Evolutionary conservation across 2,329 filamentous ascomycete species (phyloP).

Genomic region (Curvularia hawaiiensis): DNA sequence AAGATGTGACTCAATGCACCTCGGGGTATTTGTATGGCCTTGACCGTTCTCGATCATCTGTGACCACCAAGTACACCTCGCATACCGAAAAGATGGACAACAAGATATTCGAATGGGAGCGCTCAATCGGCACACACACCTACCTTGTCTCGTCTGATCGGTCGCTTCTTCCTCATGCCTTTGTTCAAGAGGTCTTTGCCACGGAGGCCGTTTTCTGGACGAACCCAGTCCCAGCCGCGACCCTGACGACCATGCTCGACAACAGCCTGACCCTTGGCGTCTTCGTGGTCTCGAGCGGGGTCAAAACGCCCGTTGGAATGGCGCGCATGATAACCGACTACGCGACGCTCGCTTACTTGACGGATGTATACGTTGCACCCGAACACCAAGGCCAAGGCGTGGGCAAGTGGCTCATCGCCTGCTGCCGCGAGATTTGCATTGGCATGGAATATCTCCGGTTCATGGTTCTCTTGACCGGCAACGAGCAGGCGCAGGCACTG

Average conservation of each 20-base stretch:
- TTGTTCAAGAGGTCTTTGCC: slow-evolving; percentile 39
- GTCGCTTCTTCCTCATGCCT: slow-evolving; percentile 33
- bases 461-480: slow-evolving; percentile 35
- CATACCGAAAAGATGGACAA: slow-evolving; percentile 21
- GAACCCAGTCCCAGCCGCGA: slow-evolving; percentile 25
- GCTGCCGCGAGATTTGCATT: slow-evolving; percentile 62
- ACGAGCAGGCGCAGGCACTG: slow-evolving; percentile 30
- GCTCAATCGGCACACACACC: slow-evolving; percentile 21
- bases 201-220: slow-evolving; percentile 41
- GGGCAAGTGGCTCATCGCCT: slow-evolving; percentile 68
- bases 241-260: slow-evolving; percentile 34
- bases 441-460: slow-evolving; percentile 64
- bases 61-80: background rate
- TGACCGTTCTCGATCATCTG: background rate
- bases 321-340: slow-evolving; percentile 72
- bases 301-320: slow-evolving; percentile 59
- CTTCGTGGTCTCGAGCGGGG: slow-evolving; percentile 20
- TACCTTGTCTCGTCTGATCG: slow-evolving; percentile 39
- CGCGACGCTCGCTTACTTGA: slow-evolving; percentile 70
- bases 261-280: slow-evolving; percentile 43
- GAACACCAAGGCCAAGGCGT: slow-evolving; percentile 66
- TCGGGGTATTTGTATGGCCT: background rate
- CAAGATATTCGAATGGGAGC: slow-evolving; percentile 33
- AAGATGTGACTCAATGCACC: slow-evolving; percentile 1
- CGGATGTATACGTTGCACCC: slow-evolving; percentile 69